Evolutionary conservation across 1,284 basidiomycete genomes (phyloP).

Genomic region (Ustilago loliicola): DNA sequence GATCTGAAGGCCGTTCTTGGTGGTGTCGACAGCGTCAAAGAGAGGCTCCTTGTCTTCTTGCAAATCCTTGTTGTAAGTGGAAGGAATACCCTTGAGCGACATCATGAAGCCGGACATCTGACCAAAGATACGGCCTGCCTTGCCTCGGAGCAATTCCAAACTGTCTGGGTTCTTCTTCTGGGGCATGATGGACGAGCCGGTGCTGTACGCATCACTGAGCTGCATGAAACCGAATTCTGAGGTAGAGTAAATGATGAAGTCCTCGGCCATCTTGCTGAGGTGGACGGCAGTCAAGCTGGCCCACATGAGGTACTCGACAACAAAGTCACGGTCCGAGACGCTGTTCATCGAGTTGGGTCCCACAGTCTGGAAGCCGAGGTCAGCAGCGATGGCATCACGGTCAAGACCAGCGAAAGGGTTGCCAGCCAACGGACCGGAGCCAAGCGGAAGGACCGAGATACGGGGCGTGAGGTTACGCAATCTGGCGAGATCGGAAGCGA

Average conservation of each 20-base stretch:
- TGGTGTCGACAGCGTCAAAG: slow-evolving; percentile 92
- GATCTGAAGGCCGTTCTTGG: slow-evolving; percentile 90
- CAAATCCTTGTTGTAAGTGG: slow-evolving; percentile 98
- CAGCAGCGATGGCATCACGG: slow-evolving; percentile 65
- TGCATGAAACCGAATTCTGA: slow-evolving; percentile 96
- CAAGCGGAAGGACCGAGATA: slow-evolving; percentile 91
- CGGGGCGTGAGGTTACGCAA: slow-evolving; percentile 80
- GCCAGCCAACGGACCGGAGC: slow-evolving; percentile 93
- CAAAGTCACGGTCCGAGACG: slow-evolving; percentile 95
- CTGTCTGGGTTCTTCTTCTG: slow-evolving; percentile 99
- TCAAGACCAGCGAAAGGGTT: slow-evolving; percentile 81
- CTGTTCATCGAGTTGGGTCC: slow-evolving; percentile 73
- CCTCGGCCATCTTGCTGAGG: slow-evolving; percentile 93
- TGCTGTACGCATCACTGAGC: slow-evolving; percentile 96
- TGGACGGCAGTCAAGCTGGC: slow-evolving; percentile 91
- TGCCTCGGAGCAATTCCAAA: slow-evolving; percentile 92
- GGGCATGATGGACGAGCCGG: slow-evolving; percentile 99
- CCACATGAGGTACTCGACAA: slow-evolving; percentile 98
- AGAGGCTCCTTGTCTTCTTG: slow-evolving; percentile 99
- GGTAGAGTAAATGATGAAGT: slow-evolving; percentile 95
- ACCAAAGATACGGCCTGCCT: slow-evolving; percentile 93
- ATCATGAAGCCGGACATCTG: slow-evolving; percentile 98
- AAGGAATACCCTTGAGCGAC: slow-evolving; percentile 95
- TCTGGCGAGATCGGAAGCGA: slow-evolving; percentile 87
- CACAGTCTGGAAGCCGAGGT: slow-evolving; percentile 68